phyloP scores from a whole-genome alignment of 2,329 filamentous ascomycete genomes.

The Ophiocordyceps camponoti-rufipedis region DNA sequence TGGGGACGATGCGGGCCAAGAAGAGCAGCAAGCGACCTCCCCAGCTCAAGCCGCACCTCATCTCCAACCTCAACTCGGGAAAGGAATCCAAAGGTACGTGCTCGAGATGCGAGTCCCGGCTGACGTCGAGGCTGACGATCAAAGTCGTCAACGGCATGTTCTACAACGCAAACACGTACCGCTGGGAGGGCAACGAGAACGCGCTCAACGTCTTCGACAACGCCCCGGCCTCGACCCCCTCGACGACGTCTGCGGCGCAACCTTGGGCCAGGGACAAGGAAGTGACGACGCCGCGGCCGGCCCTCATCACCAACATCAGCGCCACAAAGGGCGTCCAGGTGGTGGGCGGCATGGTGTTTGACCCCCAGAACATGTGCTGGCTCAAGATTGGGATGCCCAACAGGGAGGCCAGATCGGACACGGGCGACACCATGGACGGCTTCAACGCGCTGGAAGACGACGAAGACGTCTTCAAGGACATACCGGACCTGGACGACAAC shows the following conservation, averaged over 20 bases:
- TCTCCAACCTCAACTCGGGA: constrained; percentile 59
- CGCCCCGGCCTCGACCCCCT: constrained; percentile 34
- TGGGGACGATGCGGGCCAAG: constrained; percentile 28
- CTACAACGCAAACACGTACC: constrained; percentile 73
- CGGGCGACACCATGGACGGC: constrained; percentile 39
- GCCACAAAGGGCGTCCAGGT: constrained; percentile 76
- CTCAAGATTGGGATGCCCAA: constrained; percentile 49
- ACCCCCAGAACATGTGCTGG: constrained; percentile 96
- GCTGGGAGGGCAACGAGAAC: constrained; percentile 96
- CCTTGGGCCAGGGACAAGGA: constrained; percentile 38
- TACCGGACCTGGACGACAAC: constrained; percentile 76
- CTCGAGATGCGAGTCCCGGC: not conserved
- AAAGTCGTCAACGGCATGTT: constrained; percentile 84
- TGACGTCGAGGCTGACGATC: not conserved
- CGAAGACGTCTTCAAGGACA: constrained; percentile 84
- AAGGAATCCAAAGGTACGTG: constrained; percentile 65
- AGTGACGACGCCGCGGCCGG: constrained; percentile 42
- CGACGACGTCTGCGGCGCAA: constrained; percentile 17
- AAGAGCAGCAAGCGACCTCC: constrained; percentile 39
- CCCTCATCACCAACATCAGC: constrained; percentile 82
- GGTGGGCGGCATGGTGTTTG: constrained; percentile 96
- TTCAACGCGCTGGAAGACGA: constrained; percentile 65
- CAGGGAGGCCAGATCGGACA: constrained; percentile 24
- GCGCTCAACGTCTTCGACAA: constrained; percentile 62
- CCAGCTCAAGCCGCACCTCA: constrained; percentile 68